phyloP scores from a whole-genome alignment of 805 yeast species.

The Saccharomycopsis fibuligera region DNA sequence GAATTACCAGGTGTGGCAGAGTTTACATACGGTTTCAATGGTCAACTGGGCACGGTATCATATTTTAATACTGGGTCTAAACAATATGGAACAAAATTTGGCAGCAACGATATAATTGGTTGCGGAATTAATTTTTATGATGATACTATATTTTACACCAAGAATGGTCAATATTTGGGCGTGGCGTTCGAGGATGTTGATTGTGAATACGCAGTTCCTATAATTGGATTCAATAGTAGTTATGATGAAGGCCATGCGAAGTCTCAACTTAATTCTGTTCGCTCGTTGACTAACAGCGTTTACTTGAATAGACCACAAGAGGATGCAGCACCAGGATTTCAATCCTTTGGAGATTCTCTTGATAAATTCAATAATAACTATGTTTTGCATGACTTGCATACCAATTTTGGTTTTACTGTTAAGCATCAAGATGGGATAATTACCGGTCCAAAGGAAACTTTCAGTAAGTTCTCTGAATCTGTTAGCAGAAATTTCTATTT shows the following conservation, averaged over 20 bases:
- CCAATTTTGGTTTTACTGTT: constrained; percentile 32
- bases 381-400: constrained; percentile 15
- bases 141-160: constrained; percentile 64
- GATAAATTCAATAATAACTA: constrained; percentile 12
- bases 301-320: background rate
- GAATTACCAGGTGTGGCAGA: constrained; percentile 40
- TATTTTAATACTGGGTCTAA: constrained; percentile 33
- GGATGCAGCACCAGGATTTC: background rate
- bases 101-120: constrained; percentile 64
- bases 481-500: constrained; percentile 34
- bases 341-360: constrained; percentile 6
- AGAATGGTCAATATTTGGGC: constrained; percentile 66
- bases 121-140: constrained; percentile 72
- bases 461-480: constrained; percentile 26
- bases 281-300: constrained; percentile 2
- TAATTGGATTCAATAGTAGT: constrained; percentile 35
- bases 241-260: background rate
- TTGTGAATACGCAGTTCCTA: constrained; percentile 39
- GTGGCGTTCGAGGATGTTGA: constrained; percentile 45
- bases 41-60: constrained; percentile 41
- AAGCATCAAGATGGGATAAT: constrained; percentile 37
- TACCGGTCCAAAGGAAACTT: no score
- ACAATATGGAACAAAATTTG: constrained; percentile 40
- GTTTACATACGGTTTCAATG: constrained; percentile 47
- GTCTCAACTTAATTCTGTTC: background rate